Percentiles rank a stretch among this genome's conserved stretches.
phyloP scores from a whole-genome alignment of 768 basidiomycete species.

The Dictyophora rubrovolvata region DNA sequence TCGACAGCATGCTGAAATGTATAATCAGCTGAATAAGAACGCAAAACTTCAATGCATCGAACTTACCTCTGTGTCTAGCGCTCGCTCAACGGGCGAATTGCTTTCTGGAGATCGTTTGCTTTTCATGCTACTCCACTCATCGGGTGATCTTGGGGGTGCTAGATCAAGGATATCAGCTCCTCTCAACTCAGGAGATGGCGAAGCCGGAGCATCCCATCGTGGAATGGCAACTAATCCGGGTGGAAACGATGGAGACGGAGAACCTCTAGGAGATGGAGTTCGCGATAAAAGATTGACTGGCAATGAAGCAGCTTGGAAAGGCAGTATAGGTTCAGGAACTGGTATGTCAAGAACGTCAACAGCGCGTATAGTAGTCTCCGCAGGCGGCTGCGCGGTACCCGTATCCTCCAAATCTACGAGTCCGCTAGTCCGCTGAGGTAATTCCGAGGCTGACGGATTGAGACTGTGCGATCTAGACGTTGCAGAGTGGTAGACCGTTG shows the following conservation, averaged over 20 bases:
- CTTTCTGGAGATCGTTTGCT: conserved; percentile 8
- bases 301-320: conserved; percentile 30
- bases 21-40: not conserved
- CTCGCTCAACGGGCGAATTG: not conserved
- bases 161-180: conserved; percentile 57
- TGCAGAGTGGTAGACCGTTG: conserved; percentile 4
- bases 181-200: not conserved
- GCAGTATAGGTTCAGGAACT: conserved; percentile 45
- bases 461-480: conserved; percentile 1
- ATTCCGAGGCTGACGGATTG: not conserved
- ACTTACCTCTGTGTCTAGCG: not conserved
- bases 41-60: not conserved
- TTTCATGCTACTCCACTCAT: conserved; percentile 42
- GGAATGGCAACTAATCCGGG: conserved; percentile 28
- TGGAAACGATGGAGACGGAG: conserved; percentile 18
- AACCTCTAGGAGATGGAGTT: conserved; percentile 20
- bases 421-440: not conserved
- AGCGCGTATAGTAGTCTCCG: not conserved
- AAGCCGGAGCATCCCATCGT: conserved; percentile 9
- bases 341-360: conserved; percentile 47
- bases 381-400: not conserved
- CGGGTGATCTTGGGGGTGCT: conserved; percentile 51
- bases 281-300: not conserved
- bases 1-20: conserved; percentile 1
- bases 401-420: not conserved